Base-by-base conservation (phyloP, 169 alveolate genomes). In the Plasmodium adleri region DNA sequence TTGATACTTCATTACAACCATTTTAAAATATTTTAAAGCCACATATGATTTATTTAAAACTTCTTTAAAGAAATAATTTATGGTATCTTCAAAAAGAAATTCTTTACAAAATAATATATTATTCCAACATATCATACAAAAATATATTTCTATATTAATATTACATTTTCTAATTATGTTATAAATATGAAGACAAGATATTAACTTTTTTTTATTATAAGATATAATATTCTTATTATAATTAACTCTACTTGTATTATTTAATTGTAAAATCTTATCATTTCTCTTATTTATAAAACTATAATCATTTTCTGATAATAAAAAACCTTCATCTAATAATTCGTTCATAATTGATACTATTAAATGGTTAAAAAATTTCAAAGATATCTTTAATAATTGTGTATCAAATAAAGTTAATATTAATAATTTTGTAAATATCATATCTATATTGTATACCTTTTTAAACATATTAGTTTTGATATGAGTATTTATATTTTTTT, bases 111-210 rank as follows among this genome's bases (percentile, higher is more conserved):
- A 83, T 26, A 83, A 32, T 70, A 83, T 56, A 59, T 85, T 56
- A 26, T 83, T 83, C 91, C 54, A 39, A 26, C 91, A 83, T 43
- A 83, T 83, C 91, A 83, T 83, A 63, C 72, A 52, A 58, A 83
- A 83, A 63, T 83, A 83, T n/a, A 59, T 59, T 43, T 71, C 85
- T 26, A 56, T 28, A 47, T 67, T 62, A 68, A 83, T 58, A 28
- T 70, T 54, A 32, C 15, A 83, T 47, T 83, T 83, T 22, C 68
- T 54, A 32, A 83, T 83, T 26, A 63, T 28, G 0, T 83, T 70
- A 63, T 68, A 83, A 22, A 83, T 45, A 28, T 32, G 85, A 47
- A 83, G 32, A 26, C 74, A 72, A 1, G 22, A 50, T 0, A 4
- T 12, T n/a, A 54, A 39, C 15, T 32, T 80, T 8, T 52, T 22